phyloP scores from a whole-genome alignment of 345 rosid species.

The Aethionema arabicum region DNA sequence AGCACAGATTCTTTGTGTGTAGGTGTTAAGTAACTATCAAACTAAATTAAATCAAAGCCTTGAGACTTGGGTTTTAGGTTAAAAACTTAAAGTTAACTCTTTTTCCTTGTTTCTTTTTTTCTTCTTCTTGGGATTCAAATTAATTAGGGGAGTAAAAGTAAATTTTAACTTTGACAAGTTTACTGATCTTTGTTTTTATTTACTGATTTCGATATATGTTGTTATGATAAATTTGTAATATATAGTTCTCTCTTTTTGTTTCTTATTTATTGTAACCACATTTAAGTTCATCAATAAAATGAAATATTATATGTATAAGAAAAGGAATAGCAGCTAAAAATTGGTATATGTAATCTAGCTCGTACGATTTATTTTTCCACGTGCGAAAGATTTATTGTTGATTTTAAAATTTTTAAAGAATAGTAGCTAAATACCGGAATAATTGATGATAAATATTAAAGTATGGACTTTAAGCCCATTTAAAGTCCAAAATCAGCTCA shows the following conservation, averaged over 20 bases:
- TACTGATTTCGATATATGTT: background rate
- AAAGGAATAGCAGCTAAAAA: too few relatives aligned
- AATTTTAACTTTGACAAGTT: conserved; percentile 16
- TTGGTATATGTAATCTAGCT: too few relatives aligned
- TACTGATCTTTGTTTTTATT: conserved; percentile 26
- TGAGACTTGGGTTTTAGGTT: conserved; percentile 24
- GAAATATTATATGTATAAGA: too few relatives aligned
- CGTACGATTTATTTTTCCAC: too few relatives aligned
- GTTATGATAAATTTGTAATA: background rate
- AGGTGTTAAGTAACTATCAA: conserved; percentile 36
- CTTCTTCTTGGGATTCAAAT: conserved; percentile 1
- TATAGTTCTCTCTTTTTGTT: background rate
- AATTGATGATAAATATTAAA: too few relatives aligned
- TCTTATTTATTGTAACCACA: background rate
- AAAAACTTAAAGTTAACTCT: background rate
- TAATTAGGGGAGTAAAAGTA: conserved; percentile 24
- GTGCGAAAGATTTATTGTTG: too few relatives aligned
- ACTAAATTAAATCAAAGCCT: conserved; percentile 28
- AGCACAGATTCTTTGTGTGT: conserved; percentile 39
- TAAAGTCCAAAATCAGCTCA: too few relatives aligned
- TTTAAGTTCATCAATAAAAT: too few relatives aligned
- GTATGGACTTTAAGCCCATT: too few relatives aligned
- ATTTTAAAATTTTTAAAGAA: too few relatives aligned
- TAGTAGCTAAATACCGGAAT: too few relatives aligned
- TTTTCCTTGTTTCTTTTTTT: background rate